Base-by-base conservation (phyloP, 2,329 filamentous ascomycete species). In the Ophiocordyceps camponoti-saundersi region DNA sequence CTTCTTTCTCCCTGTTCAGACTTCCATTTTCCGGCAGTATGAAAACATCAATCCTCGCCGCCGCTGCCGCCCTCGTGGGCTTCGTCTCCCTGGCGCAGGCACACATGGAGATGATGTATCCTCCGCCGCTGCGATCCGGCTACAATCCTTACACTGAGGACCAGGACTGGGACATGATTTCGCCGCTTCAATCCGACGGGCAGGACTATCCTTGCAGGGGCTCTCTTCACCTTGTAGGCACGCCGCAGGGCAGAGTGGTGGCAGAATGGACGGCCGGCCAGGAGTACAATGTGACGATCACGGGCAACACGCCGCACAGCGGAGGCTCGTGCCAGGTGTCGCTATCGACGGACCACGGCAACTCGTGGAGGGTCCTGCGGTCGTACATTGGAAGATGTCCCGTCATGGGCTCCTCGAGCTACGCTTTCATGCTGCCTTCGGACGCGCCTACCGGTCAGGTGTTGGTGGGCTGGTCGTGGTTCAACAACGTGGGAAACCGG, bases 261-360 rank as follows among this genome's bases (percentile, higher is more conserved):
- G 76, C 73, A 34, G 75, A 69, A 22, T 89, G 82, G 61, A 59
- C 65, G 4, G 72, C 79, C 6, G 85, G 85, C 32, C 61, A 70
- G 48, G 62, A 66, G 26, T 79, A 85, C 63, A 73, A 75, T 53
- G 70, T 88, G 63, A 75, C 71, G 49, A 66, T 89, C 47, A 65
- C 64, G 49, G 84, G 83, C 34, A 72, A 72, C 45, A 77, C 78
- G 43, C 62, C 62, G 46, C 83, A 87, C 65, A 67, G 69, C 36
- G 84, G 85, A 39, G 85, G 85, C 40, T 85, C 79, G 11, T 89
- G 85, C 65, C 85, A 92, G 65, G 68, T 85, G 44, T 77, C 80
- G 3, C 68, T 90, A 26, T 85, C 80, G 30, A 85, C 82, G 63
- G 82, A 90, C 65, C 69, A 75, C 51, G 84, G 82, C 44, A 63